phyloP scores from a whole-genome alignment of 179 eudicot genomes.

The Patellifolia procumbens region DNA sequence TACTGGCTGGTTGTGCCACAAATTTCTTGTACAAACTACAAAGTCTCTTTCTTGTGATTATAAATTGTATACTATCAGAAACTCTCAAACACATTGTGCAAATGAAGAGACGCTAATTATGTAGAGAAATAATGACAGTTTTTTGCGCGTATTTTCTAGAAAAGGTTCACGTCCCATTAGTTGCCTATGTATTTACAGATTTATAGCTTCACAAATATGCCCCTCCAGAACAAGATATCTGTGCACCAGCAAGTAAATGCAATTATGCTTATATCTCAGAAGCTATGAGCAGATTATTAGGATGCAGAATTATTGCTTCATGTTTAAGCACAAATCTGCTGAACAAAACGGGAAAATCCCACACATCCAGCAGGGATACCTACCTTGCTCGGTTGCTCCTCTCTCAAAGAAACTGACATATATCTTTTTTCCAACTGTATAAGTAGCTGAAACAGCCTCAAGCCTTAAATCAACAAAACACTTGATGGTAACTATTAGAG shows the following conservation, averaged over 20 bases:
- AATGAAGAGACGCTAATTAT: constrained; percentile 18
- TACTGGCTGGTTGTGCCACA: constrained; percentile 30
- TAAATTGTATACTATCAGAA: constrained; percentile 29
- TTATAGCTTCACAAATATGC: background rate
- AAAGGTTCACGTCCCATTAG: background rate
- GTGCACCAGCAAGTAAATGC: background rate
- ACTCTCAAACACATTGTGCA: constrained; percentile 17
- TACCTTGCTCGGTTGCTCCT: background rate
- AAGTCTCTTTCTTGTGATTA: constrained; percentile 28
- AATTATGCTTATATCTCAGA: background rate
- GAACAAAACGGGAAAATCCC: constrained; percentile 1
- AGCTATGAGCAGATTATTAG: background rate
- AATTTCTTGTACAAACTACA: constrained; percentile 24
- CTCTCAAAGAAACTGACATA: background rate
- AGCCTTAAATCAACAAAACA: background rate
- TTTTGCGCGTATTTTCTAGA: constrained; percentile 14
- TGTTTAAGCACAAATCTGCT: background rate
- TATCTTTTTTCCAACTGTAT: background rate
- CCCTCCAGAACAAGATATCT: background rate
- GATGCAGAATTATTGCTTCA: background rate
- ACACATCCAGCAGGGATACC: background rate
- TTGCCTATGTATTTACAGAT: constrained; percentile 6
- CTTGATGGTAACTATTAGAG: background rate
- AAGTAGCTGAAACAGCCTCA: background rate
- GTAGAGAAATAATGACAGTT: constrained; percentile 22